Conservation (phyloP, 1,139 yeast genomes). For the Diutina scorzettiae region DNA sequence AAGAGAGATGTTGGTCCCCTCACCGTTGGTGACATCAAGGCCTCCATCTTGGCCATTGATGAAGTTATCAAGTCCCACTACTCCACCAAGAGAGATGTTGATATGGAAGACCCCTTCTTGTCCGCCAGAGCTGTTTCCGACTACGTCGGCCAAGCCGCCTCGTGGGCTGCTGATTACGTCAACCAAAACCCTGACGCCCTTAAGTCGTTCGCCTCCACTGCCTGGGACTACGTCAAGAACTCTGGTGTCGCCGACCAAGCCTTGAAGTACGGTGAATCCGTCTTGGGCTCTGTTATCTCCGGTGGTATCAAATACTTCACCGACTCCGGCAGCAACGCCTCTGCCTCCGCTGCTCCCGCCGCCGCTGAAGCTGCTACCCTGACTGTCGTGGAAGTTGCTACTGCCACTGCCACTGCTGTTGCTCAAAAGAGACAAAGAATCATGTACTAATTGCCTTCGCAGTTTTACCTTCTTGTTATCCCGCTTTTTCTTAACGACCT, state of each 20-base stretch:
- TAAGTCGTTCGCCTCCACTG: neutral
- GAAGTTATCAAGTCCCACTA: neutral
- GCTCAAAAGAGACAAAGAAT: neutral
- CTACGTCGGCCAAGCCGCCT: neutral
- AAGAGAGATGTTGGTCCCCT: neutral
- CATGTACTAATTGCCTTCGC: neutral
- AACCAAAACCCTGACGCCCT: neutral
- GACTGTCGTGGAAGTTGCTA: neutral
- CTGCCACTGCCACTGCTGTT: neutral
- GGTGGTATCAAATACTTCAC: neutral
- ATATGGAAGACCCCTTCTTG: constrained; percentile 2
- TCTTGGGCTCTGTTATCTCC: neutral
- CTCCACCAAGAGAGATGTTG: neutral
- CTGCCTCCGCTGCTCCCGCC: neutral
- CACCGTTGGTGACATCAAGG: neutral
- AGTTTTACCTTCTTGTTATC: neutral
- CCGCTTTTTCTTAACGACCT: neutral
- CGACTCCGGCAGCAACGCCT: neutral
- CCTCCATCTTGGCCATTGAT: neutral
- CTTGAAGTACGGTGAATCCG: neutral
- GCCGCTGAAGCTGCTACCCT: neutral
- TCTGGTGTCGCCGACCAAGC: neutral
- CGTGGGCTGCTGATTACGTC: neutral
- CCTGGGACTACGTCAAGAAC: constrained; percentile 1
- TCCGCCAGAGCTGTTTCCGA: constrained; percentile 1